Evolutionary conservation across 139 green algal genomes (phyloP).

Genomic region (Nannochloris sp.): DNA sequence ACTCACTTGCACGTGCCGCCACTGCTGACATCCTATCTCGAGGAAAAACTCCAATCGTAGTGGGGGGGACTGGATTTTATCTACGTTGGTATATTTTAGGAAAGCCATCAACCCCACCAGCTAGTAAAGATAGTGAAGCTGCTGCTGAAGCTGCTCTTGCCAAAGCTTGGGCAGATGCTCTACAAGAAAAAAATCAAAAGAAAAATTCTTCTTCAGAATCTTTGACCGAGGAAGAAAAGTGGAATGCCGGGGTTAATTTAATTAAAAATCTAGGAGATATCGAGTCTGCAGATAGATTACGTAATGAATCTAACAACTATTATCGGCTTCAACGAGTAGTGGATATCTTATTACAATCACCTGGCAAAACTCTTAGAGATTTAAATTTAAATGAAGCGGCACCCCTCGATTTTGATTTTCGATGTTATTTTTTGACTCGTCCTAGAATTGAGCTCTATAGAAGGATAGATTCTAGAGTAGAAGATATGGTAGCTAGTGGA

Average conservation of each 20-base stretch:
- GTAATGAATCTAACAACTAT: slow-evolving; percentile 76
- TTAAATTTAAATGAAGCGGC: slow-evolving; percentile 13
- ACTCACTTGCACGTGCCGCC: slow-evolving; percentile 43
- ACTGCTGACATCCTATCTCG: slow-evolving; percentile 59
- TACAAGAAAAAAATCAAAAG: background rate
- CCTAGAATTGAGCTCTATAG: slow-evolving; percentile 61
- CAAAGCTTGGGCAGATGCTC: slow-evolving; percentile 14
- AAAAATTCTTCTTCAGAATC: too few relatives aligned
- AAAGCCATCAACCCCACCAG: slow-evolving; percentile 48
- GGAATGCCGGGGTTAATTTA: slow-evolving; percentile 42
- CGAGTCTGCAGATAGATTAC: slow-evolving; percentile 41
- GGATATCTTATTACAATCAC: slow-evolving; percentile 59
- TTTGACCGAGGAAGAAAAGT: slow-evolving; percentile 43
- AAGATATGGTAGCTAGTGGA: slow-evolving; percentile 65
- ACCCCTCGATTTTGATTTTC: slow-evolving; percentile 49
- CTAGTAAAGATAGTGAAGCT: slow-evolving; percentile 36
- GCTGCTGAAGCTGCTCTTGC: slow-evolving; percentile 26
- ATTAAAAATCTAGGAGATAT: slow-evolving; percentile 58
- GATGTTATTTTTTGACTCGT: slow-evolving; percentile 78
- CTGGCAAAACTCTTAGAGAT: slow-evolving; percentile 27
- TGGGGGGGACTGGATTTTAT: slow-evolving; percentile 93
- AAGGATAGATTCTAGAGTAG: slow-evolving; percentile 61
- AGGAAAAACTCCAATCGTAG: slow-evolving; percentile 70
- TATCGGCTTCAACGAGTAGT: slow-evolving; percentile 79
- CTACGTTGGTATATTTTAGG: slow-evolving; percentile 81